Base-by-base conservation (phyloP, 306 rosid genomes). In the Malus fusca region DNA sequence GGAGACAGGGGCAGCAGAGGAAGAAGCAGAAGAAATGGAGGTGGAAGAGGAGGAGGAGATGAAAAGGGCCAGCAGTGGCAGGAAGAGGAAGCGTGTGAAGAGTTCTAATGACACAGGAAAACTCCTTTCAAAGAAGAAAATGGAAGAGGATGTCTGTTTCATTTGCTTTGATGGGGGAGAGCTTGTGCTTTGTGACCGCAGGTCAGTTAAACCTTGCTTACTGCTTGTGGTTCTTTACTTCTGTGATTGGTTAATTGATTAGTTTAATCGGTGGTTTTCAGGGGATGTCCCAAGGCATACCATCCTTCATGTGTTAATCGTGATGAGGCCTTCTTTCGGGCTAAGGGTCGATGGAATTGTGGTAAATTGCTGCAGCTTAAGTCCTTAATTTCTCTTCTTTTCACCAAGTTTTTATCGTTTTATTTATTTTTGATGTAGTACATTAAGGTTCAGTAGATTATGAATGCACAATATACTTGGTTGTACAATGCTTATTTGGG, bases 141-240 rank as follows among this genome's bases (percentile, higher is more conserved):
- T 74, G 81, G 99, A 96, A 80, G 99, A 96, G 83, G 99, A 96
- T 33, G 99, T 96, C 73, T 96, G 99, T 78, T 96, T 96, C 88
- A 92, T 96, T 88, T 96, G 99, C 88, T 96, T 96, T 42, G 99
- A 96, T 52, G 99, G 99, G 68, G 99, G 99, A 61, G 94, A 90
- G 55, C 98, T 96, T 26, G 99, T 96, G 75, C 99, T 96, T 46
- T 96, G 99, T 51, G 98, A 92, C 72, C 90, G 97, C 77, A 90
- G 99, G 99, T 96, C 73, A 71, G 78, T 37, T 74, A 3, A 19
- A 19, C 70, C 28, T 40, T 62, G 30, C 35, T 11, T 7, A 21
- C 52, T 19, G 60, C 44, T 46, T 37, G 53, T 64, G 53, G 28
- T 75, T 64, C 33, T 75, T 65, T 65, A 53, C 23, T 59, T 72